Percentiles rank a stretch among this genome's conserved stretches.
Conservation (phyloP, 169 alveolate genomes). For the Babesia bovis region DNA sequence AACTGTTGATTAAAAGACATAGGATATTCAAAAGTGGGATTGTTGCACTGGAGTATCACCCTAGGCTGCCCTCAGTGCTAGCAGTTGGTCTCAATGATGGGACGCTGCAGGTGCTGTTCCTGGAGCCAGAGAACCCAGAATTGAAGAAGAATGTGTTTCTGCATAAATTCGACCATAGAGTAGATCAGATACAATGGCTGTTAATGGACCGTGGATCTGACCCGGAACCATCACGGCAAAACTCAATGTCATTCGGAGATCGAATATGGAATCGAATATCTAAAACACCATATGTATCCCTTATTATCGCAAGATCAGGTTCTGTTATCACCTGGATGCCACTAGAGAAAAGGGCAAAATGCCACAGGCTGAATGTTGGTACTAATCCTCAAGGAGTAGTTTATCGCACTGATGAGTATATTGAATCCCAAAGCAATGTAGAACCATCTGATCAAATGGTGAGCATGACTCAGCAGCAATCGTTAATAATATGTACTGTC, state of each 20-base stretch:
- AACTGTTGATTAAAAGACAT: neutral
- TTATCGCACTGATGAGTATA: neutral
- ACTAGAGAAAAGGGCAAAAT: neutral
- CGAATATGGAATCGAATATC: conserved; percentile 43
- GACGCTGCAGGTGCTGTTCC: conserved; percentile 36
- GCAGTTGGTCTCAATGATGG: conserved; percentile 63
- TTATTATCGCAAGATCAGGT: conserved; percentile 20
- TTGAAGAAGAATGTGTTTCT: conserved; percentile 2
- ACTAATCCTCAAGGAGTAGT: neutral
- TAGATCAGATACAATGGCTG: conserved; percentile 43
- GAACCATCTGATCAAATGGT: neutral
- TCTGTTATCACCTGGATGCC: neutral
- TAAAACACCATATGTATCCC: conserved; percentile 30
- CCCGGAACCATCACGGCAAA: neutral
- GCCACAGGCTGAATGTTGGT: neutral
- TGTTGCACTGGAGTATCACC: conserved; percentile 30
- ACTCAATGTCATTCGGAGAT: conserved; percentile 13
- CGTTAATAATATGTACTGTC: neutral
- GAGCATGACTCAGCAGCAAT: neutral
- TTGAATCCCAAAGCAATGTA: neutral
- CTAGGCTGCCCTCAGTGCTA: conserved; percentile 43
- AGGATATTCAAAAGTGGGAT: conserved; percentile 12
- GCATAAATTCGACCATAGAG: conserved; percentile 5
- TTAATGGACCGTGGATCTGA: neutral
- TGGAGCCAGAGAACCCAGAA: conserved; percentile 39